These are phyloP conservation scores for Malassezia vespertilionis DNA, from an alignment of 1,284 basidiomycete species.

Conservation along the genomic window DNA sequence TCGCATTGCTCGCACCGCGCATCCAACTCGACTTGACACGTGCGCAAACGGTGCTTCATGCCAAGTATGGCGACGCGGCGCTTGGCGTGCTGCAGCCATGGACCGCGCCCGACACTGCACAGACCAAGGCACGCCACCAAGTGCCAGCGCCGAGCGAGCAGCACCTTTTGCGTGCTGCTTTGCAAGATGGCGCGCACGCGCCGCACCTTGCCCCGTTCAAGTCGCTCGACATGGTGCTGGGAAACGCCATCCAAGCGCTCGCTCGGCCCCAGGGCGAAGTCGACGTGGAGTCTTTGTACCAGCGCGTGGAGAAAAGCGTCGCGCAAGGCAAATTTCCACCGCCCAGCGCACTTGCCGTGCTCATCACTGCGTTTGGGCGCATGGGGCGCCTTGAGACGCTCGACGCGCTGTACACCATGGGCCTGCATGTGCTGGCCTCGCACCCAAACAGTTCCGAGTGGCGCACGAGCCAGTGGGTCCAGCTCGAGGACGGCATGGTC, in stretches of 20 bases:
- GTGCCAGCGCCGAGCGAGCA: background rate
- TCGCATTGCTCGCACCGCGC: background rate
- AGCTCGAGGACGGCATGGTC: constrained; percentile 39
- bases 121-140: background rate
- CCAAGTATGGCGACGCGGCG: constrained; percentile 10
- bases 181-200: background rate
- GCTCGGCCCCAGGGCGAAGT: constrained; percentile 17
- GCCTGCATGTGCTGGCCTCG: constrained; percentile 29
- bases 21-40: background rate
- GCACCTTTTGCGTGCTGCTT: background rate
- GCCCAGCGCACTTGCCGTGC: constrained; percentile 24
- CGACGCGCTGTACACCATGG: constrained; percentile 53
- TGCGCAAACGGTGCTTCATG: background rate
- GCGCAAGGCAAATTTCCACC: constrained; percentile 4
- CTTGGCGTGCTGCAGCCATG: constrained; percentile 1
- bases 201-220: constrained; percentile 7
- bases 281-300: constrained; percentile 1
- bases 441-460: constrained; percentile 30
- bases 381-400: constrained; percentile 52
- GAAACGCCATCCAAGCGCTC: background rate
- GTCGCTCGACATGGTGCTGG: background rate
- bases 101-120: background rate
- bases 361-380: constrained; percentile 41
- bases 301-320: constrained; percentile 2
- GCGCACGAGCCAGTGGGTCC: constrained; percentile 49